Evolutionary conservation across 106 monocot genomes (phyloP).

Genomic region (Iris macrosiphon): DNA sequence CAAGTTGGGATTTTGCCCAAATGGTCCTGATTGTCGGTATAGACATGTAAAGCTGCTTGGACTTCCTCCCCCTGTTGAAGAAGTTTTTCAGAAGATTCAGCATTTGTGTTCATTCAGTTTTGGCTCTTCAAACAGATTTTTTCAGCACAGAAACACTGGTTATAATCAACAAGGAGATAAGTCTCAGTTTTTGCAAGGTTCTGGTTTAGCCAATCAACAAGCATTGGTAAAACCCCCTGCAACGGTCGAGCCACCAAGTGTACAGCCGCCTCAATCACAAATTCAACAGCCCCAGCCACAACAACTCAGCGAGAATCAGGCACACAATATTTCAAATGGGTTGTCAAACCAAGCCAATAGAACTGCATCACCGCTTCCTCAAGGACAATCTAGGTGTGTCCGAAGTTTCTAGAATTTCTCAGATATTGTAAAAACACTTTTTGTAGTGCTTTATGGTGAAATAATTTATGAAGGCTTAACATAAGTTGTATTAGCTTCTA

Average conservation of each 20-base stretch:
- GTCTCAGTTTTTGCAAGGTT: constrained; percentile 41
- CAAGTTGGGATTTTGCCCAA: constrained; percentile 97
- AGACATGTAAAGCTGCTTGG: constrained; percentile 91
- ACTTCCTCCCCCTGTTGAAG: constrained; percentile 90
- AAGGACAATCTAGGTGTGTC: constrained; percentile 99
- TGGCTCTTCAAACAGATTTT: constrained; percentile 59
- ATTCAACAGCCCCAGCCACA: constrained; percentile 28
- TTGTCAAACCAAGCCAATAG: constrained; percentile 46
- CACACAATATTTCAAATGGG: constrained; percentile 50
- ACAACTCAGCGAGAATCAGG: constrained; percentile 36
- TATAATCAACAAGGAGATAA: constrained; percentile 58
- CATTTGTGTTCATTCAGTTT: constrained; percentile 73
- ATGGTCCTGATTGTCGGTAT: constrained; percentile 94
- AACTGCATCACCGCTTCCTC: constrained; percentile 88
- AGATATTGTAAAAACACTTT: constrained; percentile 37
- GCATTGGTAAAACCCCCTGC: constrained; percentile 20
- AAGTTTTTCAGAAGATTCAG: constrained; percentile 95
- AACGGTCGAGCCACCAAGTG: constrained; percentile 18
- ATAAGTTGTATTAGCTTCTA: constrained; percentile 38
- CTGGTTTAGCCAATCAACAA: constrained; percentile 29
- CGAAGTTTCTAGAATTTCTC: constrained; percentile 57
- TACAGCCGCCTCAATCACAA: constrained; percentile 43
- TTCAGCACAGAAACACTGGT: constrained; percentile 53
- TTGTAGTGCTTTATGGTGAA: constrained; percentile 20
- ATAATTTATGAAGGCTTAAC: constrained; percentile 19